Conservation (phyloP, 208 protist species). For the Borovskyia barvae region DNA sequence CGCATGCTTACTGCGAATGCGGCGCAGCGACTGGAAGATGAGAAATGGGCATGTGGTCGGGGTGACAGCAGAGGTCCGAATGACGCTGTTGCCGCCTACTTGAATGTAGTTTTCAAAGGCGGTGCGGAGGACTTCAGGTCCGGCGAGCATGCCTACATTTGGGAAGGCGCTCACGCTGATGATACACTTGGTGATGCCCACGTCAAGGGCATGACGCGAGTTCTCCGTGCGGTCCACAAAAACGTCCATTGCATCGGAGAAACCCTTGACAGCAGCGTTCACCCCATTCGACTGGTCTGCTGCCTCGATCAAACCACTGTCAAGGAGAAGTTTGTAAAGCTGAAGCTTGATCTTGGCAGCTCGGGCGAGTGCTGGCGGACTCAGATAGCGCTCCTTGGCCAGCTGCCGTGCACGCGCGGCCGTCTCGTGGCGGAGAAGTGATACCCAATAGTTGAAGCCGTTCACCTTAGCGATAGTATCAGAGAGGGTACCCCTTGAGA, state of each 20-base stretch:
- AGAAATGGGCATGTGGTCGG: conserved; percentile 52
- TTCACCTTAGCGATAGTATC: conserved; percentile 87
- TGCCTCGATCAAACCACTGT: conserved; percentile 43
- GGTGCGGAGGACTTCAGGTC: conserved; percentile 44
- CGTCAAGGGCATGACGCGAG: conserved; percentile 53
- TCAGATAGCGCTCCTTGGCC: conserved; percentile 59
- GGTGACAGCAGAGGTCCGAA: conserved; percentile 24
- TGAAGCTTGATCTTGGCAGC: conserved; percentile 71
- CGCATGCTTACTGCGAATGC: conserved; percentile 24
- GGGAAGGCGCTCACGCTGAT: conserved; percentile 63
- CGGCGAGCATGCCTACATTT: conserved; percentile 55
- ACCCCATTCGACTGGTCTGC: too few relatives aligned
- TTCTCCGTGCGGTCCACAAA: conserved; percentile 67
- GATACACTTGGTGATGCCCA: conserved; percentile 68
- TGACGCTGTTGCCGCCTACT: conserved; percentile 44
- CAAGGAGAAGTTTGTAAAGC: conserved; percentile 60
- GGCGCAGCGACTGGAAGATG: conserved; percentile 61
- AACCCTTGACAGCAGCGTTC: too few relatives aligned
- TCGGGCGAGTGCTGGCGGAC: conserved; percentile 52
- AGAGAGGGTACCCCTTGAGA: conserved; percentile 69
- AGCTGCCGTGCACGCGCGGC: conserved; percentile 35
- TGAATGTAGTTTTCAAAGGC: conserved; percentile 40
- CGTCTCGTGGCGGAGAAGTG: conserved; percentile 33
- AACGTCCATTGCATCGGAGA: conserved; percentile 7
- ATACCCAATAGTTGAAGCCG: conserved; percentile 90